Base-by-base conservation (phyloP, 106 monocot species). In the Dendrobium nobile region DNA sequence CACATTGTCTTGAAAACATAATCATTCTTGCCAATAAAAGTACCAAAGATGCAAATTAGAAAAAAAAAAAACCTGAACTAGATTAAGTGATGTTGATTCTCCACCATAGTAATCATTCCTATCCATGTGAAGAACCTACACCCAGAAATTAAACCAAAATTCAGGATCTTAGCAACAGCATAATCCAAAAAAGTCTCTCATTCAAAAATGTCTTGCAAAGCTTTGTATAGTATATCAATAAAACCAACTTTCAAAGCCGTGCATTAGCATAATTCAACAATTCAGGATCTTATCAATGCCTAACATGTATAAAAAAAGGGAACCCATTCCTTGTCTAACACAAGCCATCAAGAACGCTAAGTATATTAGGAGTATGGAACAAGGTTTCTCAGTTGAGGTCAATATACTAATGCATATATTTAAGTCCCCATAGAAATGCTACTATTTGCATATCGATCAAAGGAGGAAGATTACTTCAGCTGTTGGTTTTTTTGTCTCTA, bases 51-150 rank as follows among this genome's bases (percentile, higher is more conserved):
- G 58, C 33, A 7, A 75, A 59, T 7, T 45, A 45, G 45, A 6
- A 45, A 45, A 45, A 45, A 44, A 5, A 7, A 77, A 51, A 7
- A 92, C 89, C 89, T 92, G 89, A 81, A 86, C 64, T 19, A 89
- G 89, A 84, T 86, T 89, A 72, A 92, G 86, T 13, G 89, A 89
- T 44, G 92, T 80, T 2, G 85, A 87, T 37, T 90, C 90, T 3
- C 90, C 86, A 4, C 92, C 90, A 74, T 92, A 90, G 33, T 89
- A 92, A 20, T 92, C 89, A 84, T 89, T 88, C 77, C 85, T 85
- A 79, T 92, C 87, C 89, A 89, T 92, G 43, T 89, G 87, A 76
- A 89, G 85, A 15, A 89, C 89, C 87, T 92, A 77, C 22, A 79
- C 77, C 37, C 47, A 73, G 54, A 55, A 16, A 55, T 55, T 55